These are phyloP conservation scores for Neopestalotiopsis sp. DNA, from an alignment of 2,329 filamentous ascomycete genomes.

Conservation along the genomic window DNA sequence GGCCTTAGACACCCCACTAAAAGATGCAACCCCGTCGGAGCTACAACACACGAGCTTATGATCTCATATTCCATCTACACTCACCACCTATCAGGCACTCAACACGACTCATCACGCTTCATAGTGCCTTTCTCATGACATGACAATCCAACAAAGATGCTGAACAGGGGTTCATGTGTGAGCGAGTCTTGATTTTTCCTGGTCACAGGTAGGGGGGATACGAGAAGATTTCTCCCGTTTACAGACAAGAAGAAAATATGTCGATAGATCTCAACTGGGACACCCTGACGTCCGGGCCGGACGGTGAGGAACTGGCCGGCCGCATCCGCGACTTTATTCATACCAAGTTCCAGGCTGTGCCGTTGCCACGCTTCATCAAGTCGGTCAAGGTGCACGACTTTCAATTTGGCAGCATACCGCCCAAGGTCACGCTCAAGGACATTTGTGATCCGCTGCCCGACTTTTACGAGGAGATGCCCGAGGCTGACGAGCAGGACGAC, in stretches of 20 bases:
- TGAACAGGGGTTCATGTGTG: not conserved
- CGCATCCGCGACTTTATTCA: constrained; percentile 92
- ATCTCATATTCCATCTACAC: not conserved
- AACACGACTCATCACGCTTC: not conserved
- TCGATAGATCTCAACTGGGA: constrained; percentile 99
- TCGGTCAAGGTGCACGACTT: constrained; percentile 95
- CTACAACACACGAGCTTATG: not conserved
- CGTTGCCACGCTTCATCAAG: constrained; percentile 93
- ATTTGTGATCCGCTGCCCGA: constrained; percentile 94
- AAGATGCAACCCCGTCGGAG: not conserved
- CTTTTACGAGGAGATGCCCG: constrained; percentile 87
- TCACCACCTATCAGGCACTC: not conserved
- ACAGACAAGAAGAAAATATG: constrained; percentile 57
- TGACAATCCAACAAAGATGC: not conserved
- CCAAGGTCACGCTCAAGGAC: constrained; percentile 91
- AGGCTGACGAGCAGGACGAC: constrained; percentile 63
- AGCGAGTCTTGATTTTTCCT: not conserved
- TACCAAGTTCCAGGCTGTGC: constrained; percentile 90
- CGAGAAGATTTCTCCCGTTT: not conserved
- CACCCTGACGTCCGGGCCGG: constrained; percentile 84
- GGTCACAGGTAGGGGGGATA: not conserved
- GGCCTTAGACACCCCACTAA: not conserved
- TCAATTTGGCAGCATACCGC: constrained; percentile 83
- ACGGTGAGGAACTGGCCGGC: constrained; percentile 83
- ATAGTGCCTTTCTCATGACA: not conserved